These are phyloP conservation scores for Flammula alnicola DNA, from an alignment of 1,284 basidiomycete species.

Conservation along the genomic window DNA sequence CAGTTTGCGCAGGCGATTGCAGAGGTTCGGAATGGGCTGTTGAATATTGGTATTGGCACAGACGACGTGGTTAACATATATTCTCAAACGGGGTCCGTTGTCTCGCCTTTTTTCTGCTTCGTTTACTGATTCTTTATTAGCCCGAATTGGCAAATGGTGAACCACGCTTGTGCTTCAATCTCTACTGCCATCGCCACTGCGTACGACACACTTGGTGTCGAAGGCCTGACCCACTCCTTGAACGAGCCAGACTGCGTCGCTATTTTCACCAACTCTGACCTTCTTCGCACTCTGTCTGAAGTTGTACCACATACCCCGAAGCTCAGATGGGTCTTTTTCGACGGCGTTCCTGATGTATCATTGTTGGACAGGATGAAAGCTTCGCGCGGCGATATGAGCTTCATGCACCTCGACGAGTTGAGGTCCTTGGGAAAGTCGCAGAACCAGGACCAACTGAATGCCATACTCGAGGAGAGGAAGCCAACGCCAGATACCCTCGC, in stretches of 20 bases:
- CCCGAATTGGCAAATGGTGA: slow-evolving; percentile 85
- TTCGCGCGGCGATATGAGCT: slow-evolving; percentile 54
- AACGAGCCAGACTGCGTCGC: slow-evolving; percentile 88
- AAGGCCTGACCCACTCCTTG: slow-evolving; percentile 87
- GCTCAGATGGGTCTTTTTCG: slow-evolving; percentile 83
- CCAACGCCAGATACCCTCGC: slow-evolving; percentile 74
- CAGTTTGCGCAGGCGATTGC: slow-evolving; percentile 64
- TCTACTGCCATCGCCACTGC: slow-evolving; percentile 85
- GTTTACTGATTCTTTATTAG: slow-evolving; percentile 38
- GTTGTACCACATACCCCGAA: slow-evolving; percentile 72
- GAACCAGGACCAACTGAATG: slow-evolving; percentile 40
- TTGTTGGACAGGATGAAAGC: slow-evolving; percentile 60
- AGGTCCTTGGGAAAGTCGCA: slow-evolving; percentile 57
- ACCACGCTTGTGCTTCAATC: slow-evolving; percentile 76
- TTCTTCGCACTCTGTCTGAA: slow-evolving; percentile 72
- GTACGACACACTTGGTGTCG: slow-evolving; percentile 90
- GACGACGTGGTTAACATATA: slow-evolving; percentile 92
- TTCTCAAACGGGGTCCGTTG: slow-evolving; percentile 75
- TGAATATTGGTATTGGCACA: slow-evolving; percentile 71
- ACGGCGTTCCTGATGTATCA: slow-evolving; percentile 64
- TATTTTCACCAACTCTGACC: slow-evolving; percentile 90
- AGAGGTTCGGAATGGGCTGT: slow-evolving; percentile 71
- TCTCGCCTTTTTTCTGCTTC: neutral
- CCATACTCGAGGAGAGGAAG: slow-evolving; percentile 52
- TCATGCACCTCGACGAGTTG: slow-evolving; percentile 74